phyloP scores from a whole-genome alignment of 2,329 filamentous ascomycete genomes.

The Acephala macrosclerotiorum region DNA sequence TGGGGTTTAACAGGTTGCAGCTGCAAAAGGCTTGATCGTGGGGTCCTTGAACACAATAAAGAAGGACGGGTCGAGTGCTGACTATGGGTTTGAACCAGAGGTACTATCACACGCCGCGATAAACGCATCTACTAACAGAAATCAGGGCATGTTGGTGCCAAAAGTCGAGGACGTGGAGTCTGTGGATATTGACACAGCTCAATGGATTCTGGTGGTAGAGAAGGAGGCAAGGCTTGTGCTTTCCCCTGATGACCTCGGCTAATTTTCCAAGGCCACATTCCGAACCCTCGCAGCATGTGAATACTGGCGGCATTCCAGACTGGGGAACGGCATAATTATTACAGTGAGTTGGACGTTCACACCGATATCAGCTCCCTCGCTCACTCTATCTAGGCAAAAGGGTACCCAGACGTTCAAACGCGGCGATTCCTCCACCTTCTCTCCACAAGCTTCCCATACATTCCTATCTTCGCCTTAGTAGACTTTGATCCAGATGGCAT shows the following conservation, averaged over 20 bases:
- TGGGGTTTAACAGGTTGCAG: constrained; percentile 64
- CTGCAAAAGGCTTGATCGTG: constrained; percentile 74
- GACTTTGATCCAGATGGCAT: constrained; percentile 83
- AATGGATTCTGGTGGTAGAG: constrained; percentile 78
- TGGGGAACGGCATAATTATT: constrained; percentile 68
- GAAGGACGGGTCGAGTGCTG: constrained; percentile 51
- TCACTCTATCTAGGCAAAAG: constrained; percentile 68
- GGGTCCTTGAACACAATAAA: constrained; percentile 62
- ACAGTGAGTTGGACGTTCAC: constrained; percentile 57
- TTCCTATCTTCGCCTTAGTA: constrained; percentile 69
- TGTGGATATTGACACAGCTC: constrained; percentile 56
- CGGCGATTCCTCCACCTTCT: constrained; percentile 68
- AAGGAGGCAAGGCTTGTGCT: constrained; percentile 67
- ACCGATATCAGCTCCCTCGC: neutral
- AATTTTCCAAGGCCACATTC: constrained; percentile 72
- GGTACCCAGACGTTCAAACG: constrained; percentile 80
- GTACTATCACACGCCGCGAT: constrained; percentile 35
- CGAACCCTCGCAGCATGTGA: constrained; percentile 65
- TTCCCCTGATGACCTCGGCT: constrained; percentile 18
- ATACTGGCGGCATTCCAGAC: constrained; percentile 59
- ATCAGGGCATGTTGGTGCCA: constrained; percentile 68
- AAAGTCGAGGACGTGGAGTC: constrained; percentile 54
- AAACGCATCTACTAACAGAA: neutral
- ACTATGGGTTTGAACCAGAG: constrained; percentile 49
- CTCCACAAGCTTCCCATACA: constrained; percentile 51